phyloP scores from a whole-genome alignment of 1,139 yeast genomes.

The Blastobotrys malaysiensis region DNA sequence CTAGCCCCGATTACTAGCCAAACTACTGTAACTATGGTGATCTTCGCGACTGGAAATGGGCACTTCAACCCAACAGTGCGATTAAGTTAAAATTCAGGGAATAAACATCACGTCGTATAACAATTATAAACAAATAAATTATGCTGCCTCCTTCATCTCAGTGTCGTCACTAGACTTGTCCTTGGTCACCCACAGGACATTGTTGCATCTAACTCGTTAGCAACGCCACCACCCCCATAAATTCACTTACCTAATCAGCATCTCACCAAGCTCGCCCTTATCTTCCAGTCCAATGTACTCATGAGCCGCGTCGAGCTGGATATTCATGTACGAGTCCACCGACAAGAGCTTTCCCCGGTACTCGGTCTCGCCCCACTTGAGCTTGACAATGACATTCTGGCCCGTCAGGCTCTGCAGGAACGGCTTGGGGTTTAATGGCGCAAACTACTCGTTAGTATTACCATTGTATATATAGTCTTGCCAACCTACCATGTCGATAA shows the following conservation, averaged over 20 bases:
- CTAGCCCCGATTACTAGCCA: background rate
- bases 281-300: slow-evolving; percentile 52
- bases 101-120: background rate
- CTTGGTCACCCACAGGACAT: slow-evolving; percentile 39
- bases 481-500: slow-evolving; percentile 7
- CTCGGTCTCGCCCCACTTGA: slow-evolving; percentile 92
- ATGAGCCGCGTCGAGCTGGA: slow-evolving; percentile 66
- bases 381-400: slow-evolving; percentile 68
- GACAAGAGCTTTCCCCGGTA: slow-evolving; percentile 76
- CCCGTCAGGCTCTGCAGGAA: slow-evolving; percentile 71
- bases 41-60: too few species aligned
- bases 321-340: slow-evolving; percentile 89
- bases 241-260: slow-evolving; percentile 62
- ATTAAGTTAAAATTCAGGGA: background rate
- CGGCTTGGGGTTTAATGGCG: slow-evolving; percentile 87
- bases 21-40: too few species aligned
- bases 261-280: slow-evolving; percentile 67
- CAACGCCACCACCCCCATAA: background rate
- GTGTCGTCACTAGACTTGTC: slow-evolving; percentile 16
- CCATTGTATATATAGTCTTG: background rate
- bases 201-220: slow-evolving; percentile 34
- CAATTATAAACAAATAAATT: slow-evolving; percentile 7
- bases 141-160: slow-evolving; percentile 4
- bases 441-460: slow-evolving; percentile 39
- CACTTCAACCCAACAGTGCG: background rate